Conservation (phyloP, 352 stramenopile species). For the Pythium plurisporium region DNA sequence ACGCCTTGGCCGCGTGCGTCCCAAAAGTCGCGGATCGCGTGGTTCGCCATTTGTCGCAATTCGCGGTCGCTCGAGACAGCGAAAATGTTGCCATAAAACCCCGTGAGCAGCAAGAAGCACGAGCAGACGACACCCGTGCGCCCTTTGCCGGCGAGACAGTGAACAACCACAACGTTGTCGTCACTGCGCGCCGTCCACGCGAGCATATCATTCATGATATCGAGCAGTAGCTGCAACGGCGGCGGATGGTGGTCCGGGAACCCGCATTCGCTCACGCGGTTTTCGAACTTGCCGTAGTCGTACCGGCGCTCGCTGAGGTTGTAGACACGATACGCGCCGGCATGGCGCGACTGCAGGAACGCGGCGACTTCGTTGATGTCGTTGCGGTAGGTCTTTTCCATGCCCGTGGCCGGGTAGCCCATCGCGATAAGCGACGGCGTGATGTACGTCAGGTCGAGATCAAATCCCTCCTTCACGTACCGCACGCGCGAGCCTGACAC, state of each 20-base stretch:
- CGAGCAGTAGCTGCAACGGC: constrained; percentile 67
- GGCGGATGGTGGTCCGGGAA: constrained; percentile 82
- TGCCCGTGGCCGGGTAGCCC: constrained; percentile 72
- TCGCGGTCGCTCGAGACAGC: constrained; percentile 61
- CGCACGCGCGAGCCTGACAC: constrained; percentile 80
- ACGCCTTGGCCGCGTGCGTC: constrained; percentile 73
- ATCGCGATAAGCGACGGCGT: constrained; percentile 75
- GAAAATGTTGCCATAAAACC: constrained; percentile 69
- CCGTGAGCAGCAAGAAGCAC: constrained; percentile 74
- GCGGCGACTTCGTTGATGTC: constrained; percentile 71
- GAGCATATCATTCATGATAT: constrained; percentile 86
- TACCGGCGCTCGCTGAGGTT: constrained; percentile 82
- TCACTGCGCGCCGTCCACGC: constrained; percentile 54
- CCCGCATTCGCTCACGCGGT: constrained; percentile 66
- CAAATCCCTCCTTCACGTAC: constrained; percentile 79
- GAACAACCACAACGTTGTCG: constrained; percentile 76
- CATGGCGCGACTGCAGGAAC: constrained; percentile 69
- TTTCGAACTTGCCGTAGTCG: constrained; percentile 72
- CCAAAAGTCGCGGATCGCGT: constrained; percentile 73
- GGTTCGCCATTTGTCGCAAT: constrained; percentile 58
- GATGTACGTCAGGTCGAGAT: constrained; percentile 87
- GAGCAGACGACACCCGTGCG: constrained; percentile 79
- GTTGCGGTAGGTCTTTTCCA: constrained; percentile 86
- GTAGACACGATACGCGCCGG: constrained; percentile 65
- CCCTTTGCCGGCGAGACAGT: constrained; percentile 77